Conservation (phyloP, 805 yeast genomes). For the Lipomyces mesembrius region DNA sequence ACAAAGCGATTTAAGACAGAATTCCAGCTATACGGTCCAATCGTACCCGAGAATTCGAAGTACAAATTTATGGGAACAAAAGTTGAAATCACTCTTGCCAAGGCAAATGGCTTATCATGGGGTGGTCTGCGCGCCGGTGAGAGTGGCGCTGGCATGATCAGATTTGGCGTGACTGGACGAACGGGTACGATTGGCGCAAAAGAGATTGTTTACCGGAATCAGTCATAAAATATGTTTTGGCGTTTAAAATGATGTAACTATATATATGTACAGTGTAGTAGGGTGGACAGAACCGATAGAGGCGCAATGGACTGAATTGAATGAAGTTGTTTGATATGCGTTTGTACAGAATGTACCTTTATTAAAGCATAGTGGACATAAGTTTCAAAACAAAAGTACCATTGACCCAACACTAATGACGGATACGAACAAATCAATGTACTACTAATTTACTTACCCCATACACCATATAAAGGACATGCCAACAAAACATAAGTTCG, state of each 20-base stretch:
- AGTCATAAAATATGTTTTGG: constrained; percentile 19
- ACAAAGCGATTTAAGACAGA: constrained; percentile 35
- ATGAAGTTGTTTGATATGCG: neutral
- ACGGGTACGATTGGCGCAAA: constrained; percentile 41
- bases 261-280: constrained; percentile 1
- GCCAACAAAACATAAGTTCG: neutral
- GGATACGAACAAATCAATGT: neutral
- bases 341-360: constrained; percentile 1
- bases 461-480: neutral
- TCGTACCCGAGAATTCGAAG: constrained; percentile 38
- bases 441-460: neutral
- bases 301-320: neutral
- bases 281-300: neutral
- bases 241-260: neutral
- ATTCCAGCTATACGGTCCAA: constrained; percentile 38
- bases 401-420: neutral
- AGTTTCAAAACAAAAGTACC: neutral
- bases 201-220: constrained; percentile 34
- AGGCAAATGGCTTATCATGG: constrained; percentile 39
- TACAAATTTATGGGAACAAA: constrained; percentile 39
- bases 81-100: constrained; percentile 37
- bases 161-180: constrained; percentile 40
- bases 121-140: constrained; percentile 39
- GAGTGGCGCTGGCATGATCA: constrained; percentile 40
- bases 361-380: constrained; percentile 5